Evolutionary conservation across 2,329 filamentous ascomycete species (phyloP).

Genomic region (Ciborinia camelliae): DNA sequence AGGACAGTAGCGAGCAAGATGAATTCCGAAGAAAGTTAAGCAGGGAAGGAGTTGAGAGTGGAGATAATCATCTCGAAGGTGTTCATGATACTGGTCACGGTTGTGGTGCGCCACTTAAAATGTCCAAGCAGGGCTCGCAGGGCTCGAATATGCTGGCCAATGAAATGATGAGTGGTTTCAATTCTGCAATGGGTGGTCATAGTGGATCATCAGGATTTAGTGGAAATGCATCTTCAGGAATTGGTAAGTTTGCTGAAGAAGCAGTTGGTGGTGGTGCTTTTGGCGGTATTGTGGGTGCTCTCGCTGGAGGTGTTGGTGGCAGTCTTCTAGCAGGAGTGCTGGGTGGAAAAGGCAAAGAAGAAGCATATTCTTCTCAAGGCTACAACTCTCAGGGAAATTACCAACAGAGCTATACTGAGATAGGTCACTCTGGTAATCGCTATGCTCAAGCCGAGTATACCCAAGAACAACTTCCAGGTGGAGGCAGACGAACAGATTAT

Average conservation of each 20-base stretch:
- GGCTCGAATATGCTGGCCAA: slow-evolving; percentile 41
- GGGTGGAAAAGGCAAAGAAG: slow-evolving; percentile 42
- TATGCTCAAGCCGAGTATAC: slow-evolving; percentile 39
- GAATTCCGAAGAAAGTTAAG: slow-evolving; percentile 72
- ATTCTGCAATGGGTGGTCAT: slow-evolving; percentile 43
- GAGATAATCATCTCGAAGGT: slow-evolving; percentile 82
- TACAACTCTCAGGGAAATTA: slow-evolving; percentile 59
- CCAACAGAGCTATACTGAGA: slow-evolving; percentile 58
- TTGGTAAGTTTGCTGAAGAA: slow-evolving; percentile 54
- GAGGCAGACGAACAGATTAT: slow-evolving; percentile 58
- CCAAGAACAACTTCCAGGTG: slow-evolving; percentile 55
- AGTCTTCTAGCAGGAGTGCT: slow-evolving; percentile 63
- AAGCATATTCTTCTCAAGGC: slow-evolving; percentile 52
- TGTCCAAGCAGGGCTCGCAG: slow-evolving; percentile 64
- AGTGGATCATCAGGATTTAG: slow-evolving; percentile 24
- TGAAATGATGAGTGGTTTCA: slow-evolving; percentile 56
- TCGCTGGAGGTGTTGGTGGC: slow-evolving; percentile 63
- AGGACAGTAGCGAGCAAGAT: slow-evolving; percentile 59
- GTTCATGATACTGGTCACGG: slow-evolving; percentile 83
- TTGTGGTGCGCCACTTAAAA: slow-evolving; percentile 68
- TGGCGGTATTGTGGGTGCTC: slow-evolving; percentile 66
- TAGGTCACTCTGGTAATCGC: slow-evolving; percentile 47
- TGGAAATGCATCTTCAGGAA: slow-evolving; percentile 28
- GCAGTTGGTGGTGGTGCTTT: slow-evolving; percentile 62
- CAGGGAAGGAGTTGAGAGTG: slow-evolving; percentile 70